Percentiles rank a stretch among this genome's conserved stretches.
Evolutionary conservation across 2,329 filamentous ascomycete species (phyloP).

Genomic region (Ramularia collo-cygni): DNA sequence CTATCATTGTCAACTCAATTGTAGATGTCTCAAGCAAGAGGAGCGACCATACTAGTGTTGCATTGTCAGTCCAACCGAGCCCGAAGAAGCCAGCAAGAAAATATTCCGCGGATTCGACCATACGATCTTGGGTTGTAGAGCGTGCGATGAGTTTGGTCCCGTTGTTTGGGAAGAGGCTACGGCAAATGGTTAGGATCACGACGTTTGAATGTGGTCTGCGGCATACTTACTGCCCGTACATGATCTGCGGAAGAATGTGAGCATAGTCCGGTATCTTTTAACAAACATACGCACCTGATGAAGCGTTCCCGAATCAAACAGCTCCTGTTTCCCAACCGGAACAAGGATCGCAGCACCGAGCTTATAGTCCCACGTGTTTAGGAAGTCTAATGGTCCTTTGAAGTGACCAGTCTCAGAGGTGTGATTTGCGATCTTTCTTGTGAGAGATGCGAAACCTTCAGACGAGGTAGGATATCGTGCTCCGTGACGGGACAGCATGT

Average conservation of each 20-base stretch:
- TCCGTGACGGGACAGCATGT: constrained; percentile 69
- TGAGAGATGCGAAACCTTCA: constrained; percentile 50
- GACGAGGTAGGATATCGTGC: constrained; percentile 63
- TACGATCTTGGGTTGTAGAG: constrained; percentile 69
- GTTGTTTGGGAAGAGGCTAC: constrained; percentile 55
- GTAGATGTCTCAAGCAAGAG: neutral
- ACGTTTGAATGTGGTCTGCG: too few species aligned
- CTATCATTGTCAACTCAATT: neutral
- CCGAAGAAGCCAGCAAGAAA: constrained; percentile 76
- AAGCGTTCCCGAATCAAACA: constrained; percentile 50
- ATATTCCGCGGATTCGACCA: constrained; percentile 71
- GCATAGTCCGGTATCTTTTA: too few species aligned
- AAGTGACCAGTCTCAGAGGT: constrained; percentile 38
- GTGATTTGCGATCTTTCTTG: constrained; percentile 51
- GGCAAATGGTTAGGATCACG: too few species aligned
- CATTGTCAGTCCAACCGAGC: constrained; percentile 57
- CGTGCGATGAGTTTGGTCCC: constrained; percentile 65
- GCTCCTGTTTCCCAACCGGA: constrained; percentile 63
- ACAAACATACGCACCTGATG: constrained; percentile 44
- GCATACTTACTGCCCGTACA: constrained; percentile 49
- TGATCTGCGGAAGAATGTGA: constrained; percentile 62
- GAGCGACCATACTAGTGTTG: constrained; percentile 16
- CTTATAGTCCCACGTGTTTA: constrained; percentile 62
- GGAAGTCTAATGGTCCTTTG: constrained; percentile 55
- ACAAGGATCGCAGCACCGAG: constrained; percentile 67